Conservation (phyloP, 2,329 filamentous ascomycete genomes). For the Chalaropsis thielavioides region DNA sequence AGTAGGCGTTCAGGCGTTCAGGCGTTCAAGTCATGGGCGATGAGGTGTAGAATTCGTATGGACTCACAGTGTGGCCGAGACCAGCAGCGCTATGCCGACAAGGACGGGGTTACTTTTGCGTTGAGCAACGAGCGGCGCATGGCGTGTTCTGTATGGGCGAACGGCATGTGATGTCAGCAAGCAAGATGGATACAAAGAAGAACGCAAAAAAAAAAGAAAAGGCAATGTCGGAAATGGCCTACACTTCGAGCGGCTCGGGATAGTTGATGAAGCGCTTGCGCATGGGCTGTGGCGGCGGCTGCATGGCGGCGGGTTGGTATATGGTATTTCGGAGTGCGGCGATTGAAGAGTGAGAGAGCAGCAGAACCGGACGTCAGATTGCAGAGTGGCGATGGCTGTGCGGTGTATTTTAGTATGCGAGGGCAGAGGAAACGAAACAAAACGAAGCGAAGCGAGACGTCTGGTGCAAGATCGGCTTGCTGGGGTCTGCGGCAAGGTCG, state of each 20-base stretch:
- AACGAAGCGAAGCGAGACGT: not conserved
- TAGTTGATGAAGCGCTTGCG: conserved; percentile 25
- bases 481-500: not conserved
- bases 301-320: not conserved
- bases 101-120: conserved; percentile 37
- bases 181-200: not conserved
- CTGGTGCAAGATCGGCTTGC: not conserved
- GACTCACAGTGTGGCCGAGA: conserved; percentile 39
- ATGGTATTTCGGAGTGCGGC: not conserved
- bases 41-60: not conserved
- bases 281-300: conserved; percentile 5
- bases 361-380: not conserved
- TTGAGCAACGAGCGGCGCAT: not conserved
- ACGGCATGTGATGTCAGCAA: not conserved
- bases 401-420: not conserved
- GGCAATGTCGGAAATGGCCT: conserved; percentile 16
- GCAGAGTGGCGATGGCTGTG: too few relatives aligned
- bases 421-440: not conserved
- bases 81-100: conserved; percentile 38
- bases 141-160: not conserved
- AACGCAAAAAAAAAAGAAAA: too few relatives aligned
- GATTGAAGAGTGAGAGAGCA: not conserved
- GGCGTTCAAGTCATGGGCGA: not conserved
- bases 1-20: too few relatives aligned
- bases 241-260: conserved; percentile 27